Conservation (phyloP, 305 asterid genomes). For the Solanum hybrid region DNA sequence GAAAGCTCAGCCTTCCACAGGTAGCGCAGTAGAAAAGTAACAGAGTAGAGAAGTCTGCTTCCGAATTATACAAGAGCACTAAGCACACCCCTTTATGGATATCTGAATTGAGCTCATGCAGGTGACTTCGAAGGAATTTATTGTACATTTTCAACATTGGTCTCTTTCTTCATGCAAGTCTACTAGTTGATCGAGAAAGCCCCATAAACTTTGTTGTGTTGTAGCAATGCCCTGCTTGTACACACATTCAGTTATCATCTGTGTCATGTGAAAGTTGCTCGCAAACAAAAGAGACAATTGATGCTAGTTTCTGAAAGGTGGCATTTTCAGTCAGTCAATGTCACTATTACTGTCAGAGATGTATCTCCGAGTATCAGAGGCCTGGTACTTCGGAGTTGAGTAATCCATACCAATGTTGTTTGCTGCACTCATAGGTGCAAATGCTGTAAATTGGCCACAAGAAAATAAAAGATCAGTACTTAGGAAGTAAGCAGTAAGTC, state of each 20-base stretch:
- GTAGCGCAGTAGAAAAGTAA: neutral
- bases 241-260: neutral
- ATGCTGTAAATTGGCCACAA: slow-evolving; percentile 44
- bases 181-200: neutral
- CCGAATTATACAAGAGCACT: neutral
- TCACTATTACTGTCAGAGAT: slow-evolving; percentile 61
- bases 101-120: neutral
- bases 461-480: neutral
- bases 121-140: neutral
- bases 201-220: neutral
- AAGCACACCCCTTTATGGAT: neutral
- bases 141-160: neutral
- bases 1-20: neutral
- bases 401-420: slow-evolving; percentile 24
- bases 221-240: neutral
- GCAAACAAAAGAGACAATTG: neutral
- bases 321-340: slow-evolving; percentile 10
- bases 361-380: slow-evolving; percentile 64
- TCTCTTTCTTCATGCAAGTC: neutral
- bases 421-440: slow-evolving; percentile 76
- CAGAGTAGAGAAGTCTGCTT: neutral
- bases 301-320: neutral
- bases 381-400: slow-evolving; percentile 42
- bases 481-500: neutral
- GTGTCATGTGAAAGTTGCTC: neutral